Evolutionary conservation across 1,284 basidiomycete genomes (phyloP).

Genomic region (Irpex sp.): DNA sequence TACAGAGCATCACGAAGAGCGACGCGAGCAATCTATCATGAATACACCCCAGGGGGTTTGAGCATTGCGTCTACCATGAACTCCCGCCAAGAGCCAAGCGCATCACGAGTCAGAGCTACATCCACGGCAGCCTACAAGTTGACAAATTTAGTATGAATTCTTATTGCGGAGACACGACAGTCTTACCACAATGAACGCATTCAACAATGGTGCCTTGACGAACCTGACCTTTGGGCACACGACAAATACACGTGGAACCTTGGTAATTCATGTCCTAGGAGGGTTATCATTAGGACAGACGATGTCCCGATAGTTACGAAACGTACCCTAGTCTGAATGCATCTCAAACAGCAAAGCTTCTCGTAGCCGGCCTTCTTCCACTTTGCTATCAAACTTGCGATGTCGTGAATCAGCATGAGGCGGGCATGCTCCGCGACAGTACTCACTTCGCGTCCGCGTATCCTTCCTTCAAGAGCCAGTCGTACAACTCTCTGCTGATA

Average conservation of each 20-base stretch:
- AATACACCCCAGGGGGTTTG: no score
- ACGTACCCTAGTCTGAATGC: conserved; percentile 89
- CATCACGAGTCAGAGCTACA: conserved; percentile 79
- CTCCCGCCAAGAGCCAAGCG: not conserved
- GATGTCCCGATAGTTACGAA: not conserved
- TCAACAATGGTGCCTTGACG: conserved; percentile 93
- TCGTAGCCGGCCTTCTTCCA: conserved; percentile 99
- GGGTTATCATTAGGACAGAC: not conserved
- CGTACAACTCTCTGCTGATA: conserved; percentile 91
- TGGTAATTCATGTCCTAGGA: conserved; percentile 97
- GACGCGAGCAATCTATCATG: no score
- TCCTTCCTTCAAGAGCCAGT: conserved; percentile 97
- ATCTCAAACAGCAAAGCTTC: conserved; percentile 95
- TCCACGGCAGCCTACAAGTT: conserved; percentile 64
- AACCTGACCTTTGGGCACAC: conserved; percentile 93
- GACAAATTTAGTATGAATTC: not conserved
- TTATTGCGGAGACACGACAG: not conserved
- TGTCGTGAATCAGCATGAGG: conserved; percentile 3
- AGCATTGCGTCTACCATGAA: not conserved
- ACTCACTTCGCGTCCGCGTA: conserved; percentile 97
- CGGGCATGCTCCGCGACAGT: not conserved
- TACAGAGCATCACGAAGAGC: no score
- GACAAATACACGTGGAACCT: conserved; percentile 98
- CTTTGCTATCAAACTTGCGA: conserved; percentile 88
- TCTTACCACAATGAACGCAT: conserved; percentile 94